Conservation (phyloP, 139 green algal genomes). For the Gonium pectorale region DNA sequence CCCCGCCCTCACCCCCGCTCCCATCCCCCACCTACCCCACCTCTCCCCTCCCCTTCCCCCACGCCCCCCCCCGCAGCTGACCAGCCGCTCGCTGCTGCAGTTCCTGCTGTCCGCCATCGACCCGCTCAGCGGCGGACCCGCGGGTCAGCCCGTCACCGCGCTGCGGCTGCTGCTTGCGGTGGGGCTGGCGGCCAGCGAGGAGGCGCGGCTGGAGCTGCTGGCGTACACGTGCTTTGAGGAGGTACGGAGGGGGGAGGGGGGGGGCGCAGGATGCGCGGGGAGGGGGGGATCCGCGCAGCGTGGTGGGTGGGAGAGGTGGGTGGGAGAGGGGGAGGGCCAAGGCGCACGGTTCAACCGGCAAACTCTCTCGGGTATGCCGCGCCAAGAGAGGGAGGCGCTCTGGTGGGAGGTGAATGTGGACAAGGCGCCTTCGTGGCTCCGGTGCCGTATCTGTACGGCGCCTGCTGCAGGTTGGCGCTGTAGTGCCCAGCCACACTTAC, state of each 20-base stretch:
- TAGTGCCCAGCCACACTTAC: too few relatives aligned
- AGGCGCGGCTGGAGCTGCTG: slow-evolving; percentile 83
- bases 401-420: too few relatives aligned
- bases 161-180: slow-evolving; percentile 85
- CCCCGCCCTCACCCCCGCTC: too few relatives aligned
- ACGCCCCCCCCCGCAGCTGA: not conserved
- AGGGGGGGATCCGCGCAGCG: not conserved
- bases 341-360: too few relatives aligned
- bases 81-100: slow-evolving; percentile 42
- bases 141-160: slow-evolving; percentile 72
- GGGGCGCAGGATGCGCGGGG: not conserved
- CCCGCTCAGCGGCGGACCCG: slow-evolving; percentile 28
- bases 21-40: too few relatives aligned
- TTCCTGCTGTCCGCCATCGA: slow-evolving; percentile 40
- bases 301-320: not conserved
- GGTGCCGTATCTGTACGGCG: too few relatives aligned
- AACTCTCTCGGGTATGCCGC: too few relatives aligned
- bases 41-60: too few relatives aligned
- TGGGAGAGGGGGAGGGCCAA: too few relatives aligned
- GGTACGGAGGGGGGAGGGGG: slow-evolving; percentile 45
- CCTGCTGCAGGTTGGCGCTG: too few relatives aligned
- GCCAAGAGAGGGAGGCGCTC: too few relatives aligned
- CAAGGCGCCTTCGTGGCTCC: too few relatives aligned
- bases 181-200: slow-evolving; percentile 75
- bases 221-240: slow-evolving; percentile 96